Evolutionary conservation across 139 green algal genomes (phyloP), one percentile per base, ranked within the genome.

Genomic region (Nannochloris sp.): DNA sequence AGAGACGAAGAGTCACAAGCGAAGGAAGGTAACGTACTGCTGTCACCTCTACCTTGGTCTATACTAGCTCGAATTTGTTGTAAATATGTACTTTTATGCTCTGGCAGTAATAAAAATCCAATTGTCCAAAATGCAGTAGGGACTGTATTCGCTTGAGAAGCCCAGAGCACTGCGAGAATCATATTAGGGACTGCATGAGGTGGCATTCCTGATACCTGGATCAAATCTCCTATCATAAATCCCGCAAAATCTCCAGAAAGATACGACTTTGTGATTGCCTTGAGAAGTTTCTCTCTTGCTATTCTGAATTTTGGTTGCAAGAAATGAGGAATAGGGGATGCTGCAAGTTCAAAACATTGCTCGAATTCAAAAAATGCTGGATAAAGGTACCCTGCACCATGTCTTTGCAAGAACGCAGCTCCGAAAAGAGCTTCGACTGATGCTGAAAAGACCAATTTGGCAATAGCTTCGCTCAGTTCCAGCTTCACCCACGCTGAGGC

Each of bases 111-210:
- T 62, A 92, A 72, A 51, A 90, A 80, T 5, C 66, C 82, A 1
- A 83, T 12, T 0, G 75, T 29, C 86, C 86, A 92, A 47, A 90
- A 90, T 9, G 71, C 47, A 15, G 77, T 65, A 13, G 83, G 79
- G 8, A 85, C 66, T 0, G 71, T 82, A 66, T 92, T 92, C 47
- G 86, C 85, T 67, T 89, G 77, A 0, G 73, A 81, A 0, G 86
- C 86, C 86, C 86, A 92, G 48, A 92, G 36, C 7, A 92, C 35
- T 0, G 81, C 76, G 53, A 92, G 73, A 47, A 90, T 66, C 55
- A 92, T 66, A 71, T 92, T 81, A 5, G 85, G 85, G 4, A 67
- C 61, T 35, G 78, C 67, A 0, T 25, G 31, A 4, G 38, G 13
- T 0, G 51, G 54, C 35, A 91, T 65, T 19, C 69, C 77, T 14